Percentiles rank a stretch among this genome's conserved stretches.
These are phyloP conservation scores for Salvia miltiorrhiza DNA, from an alignment of 257 asterid species.

Conservation along the genomic window DNA sequence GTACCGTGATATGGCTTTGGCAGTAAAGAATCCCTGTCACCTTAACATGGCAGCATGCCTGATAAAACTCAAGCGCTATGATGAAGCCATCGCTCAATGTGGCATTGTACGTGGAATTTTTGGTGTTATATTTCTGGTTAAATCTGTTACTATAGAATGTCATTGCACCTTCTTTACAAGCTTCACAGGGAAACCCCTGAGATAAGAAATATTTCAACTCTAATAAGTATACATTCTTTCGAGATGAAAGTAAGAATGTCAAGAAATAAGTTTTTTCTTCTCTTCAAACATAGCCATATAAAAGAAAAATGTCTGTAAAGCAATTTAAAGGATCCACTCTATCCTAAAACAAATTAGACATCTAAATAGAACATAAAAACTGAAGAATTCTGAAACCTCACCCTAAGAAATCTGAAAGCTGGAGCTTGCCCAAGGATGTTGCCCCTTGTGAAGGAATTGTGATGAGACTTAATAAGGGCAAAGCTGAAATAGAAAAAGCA, in stretches of 20 bases:
- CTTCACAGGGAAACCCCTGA: neutral
- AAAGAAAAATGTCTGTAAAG: neutral
- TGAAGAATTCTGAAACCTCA: too few relatives aligned
- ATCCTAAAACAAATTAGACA: conserved; percentile 2
- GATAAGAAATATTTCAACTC: neutral
- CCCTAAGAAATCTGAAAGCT: neutral
- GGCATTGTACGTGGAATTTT: conserved; percentile 57
- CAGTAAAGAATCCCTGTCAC: conserved; percentile 96
- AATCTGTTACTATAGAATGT: neutral
- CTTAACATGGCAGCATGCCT: conserved; percentile 92
- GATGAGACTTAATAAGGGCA: neutral
- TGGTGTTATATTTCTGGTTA: neutral
- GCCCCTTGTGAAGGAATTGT: neutral
- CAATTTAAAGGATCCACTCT: neutral
- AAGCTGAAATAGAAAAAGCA: neutral
- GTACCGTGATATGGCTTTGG: conserved; percentile 95
- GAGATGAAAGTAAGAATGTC: neutral
- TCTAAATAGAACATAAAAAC: neutral
- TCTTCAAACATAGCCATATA: neutral
- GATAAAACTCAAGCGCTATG: conserved; percentile 82
- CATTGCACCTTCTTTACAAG: conserved; percentile 7
- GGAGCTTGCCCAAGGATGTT: neutral
- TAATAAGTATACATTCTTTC: neutral
- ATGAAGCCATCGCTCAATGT: conserved; percentile 91
- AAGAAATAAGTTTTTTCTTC: neutral